Percentiles rank a stretch among this genome's conserved stretches.
phyloP scores from a whole-genome alignment of 2,329 filamentous ascomycete species.

The Trichophyton verrucosum region DNA sequence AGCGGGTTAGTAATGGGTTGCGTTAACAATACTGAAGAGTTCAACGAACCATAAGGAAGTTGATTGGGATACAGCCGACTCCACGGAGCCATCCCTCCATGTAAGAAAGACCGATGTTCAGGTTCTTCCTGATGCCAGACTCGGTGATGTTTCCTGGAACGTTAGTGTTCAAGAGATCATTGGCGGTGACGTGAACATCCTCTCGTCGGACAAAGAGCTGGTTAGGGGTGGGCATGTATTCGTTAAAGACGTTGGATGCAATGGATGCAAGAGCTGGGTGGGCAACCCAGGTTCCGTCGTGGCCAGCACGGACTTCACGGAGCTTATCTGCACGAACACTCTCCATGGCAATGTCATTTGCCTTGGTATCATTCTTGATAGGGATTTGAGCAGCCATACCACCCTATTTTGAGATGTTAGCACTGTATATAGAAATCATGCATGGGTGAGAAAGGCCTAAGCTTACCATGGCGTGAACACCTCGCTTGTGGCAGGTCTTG shows the following conservation, averaged over 20 bases:
- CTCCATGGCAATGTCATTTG: conserved; percentile 91
- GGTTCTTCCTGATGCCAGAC: conserved; percentile 90
- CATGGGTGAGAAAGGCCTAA: not conserved
- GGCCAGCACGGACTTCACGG: conserved; percentile 84
- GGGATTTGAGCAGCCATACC: conserved; percentile 99
- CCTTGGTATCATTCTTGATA: conserved; percentile 84
- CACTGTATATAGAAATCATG: not conserved
- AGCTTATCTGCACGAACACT: conserved; percentile 90
- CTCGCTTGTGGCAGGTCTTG: conserved; percentile 92
- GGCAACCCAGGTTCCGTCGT: conserved; percentile 96
- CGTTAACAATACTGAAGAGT: too few species aligned
- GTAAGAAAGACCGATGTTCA: conserved; percentile 91
- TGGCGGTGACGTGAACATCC: conserved; percentile 72
- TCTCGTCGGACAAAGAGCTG: conserved; percentile 85
- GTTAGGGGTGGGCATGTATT: conserved; percentile 97
- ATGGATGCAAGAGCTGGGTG: conserved; percentile 85
- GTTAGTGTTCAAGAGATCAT: conserved; percentile 96
- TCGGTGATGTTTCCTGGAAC: conserved; percentile 86
- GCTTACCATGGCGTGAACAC: conserved; percentile 84
- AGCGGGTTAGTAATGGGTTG: conserved; percentile 1
- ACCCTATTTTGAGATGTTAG: conserved; percentile 32
- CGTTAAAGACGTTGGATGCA: conserved; percentile 88
- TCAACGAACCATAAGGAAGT: conserved; percentile 67
- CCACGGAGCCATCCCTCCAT: conserved; percentile 98
- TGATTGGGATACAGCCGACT: conserved; percentile 91